Evolutionary conservation across 257 asterid species (phyloP), one percentile per base, ranked within the genome.

Genomic region (Echites panduratus): DNA sequence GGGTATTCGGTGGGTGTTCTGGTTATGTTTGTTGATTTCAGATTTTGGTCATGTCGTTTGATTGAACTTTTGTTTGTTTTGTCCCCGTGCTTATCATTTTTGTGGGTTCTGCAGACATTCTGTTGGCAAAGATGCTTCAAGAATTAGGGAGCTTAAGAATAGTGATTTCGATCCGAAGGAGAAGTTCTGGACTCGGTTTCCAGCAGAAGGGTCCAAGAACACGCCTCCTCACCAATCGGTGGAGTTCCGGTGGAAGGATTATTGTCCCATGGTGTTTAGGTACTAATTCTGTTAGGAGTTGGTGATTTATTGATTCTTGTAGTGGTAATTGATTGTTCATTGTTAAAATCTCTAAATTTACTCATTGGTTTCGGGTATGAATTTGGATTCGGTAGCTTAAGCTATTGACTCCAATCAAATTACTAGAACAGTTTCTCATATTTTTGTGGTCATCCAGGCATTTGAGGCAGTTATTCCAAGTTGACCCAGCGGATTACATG

Each of bases 401-500:
- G 32, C n/a, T 69, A 29, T n/a, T 35, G 35, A 16, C 14, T 44
- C 17, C 52, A 19, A 32, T 35, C 26, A 35, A 45, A 17, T 44
- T 5, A 0, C 17, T 50, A 27, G 41, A 50, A 26, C 38, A 10
- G n/a, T n/a, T n/a, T 38, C 3, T 67, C 66, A 40, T 54, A 40
- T 78, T 77, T 38, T 70, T 68, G 9, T 64, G 72, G 12, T 58
- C 11, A 53, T 81, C 22, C 87, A 95, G 99, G 82, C 93, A 87
- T 77, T 82, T 95, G 75, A 88, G 99, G 80, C 89, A 85, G 81
- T 84, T 89, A 71, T 95, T 95, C 85, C 96, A 85, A 85, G 92
- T 95, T 35, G 99, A 95, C 86, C 91, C 98, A 32, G 98, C 98
- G 7, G 97, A 92, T 86, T 95, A 95, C 78, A 90, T 95, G 99